Conservation (phyloP, 805 yeast genomes). For the Ogataea methanolica region DNA sequence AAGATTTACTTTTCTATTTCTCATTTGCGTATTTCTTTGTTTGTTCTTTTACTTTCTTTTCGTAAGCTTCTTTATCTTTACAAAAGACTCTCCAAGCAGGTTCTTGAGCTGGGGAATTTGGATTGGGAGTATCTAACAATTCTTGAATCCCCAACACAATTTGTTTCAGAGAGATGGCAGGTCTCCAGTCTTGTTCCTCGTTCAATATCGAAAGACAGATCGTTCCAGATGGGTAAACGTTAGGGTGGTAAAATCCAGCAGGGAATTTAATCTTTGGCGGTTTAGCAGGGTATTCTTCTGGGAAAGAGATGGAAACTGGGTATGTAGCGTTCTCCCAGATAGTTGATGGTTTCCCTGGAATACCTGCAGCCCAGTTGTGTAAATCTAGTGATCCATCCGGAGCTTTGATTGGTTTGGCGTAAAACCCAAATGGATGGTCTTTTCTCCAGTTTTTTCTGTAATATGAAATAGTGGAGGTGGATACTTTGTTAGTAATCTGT, state of each 20-base stretch:
- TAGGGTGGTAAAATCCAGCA: conserved; percentile 90
- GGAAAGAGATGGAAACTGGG: conserved; percentile 77
- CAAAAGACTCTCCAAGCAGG: conserved; percentile 90
- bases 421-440: conserved; percentile 97
- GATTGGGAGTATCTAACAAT: conserved; percentile 83
- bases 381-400: conserved; percentile 81
- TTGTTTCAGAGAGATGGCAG: conserved; percentile 89
- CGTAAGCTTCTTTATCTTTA: conserved; percentile 64
- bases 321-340: conserved; percentile 88
- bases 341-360: conserved; percentile 88
- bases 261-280: conserved; percentile 95
- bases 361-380: conserved; percentile 89
- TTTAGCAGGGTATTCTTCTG: conserved; percentile 91
- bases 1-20: conserved; percentile 4
- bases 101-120: conserved; percentile 95
- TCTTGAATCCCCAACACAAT: conserved; percentile 91
- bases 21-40: conserved; percentile 60
- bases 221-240: conserved; percentile 96
- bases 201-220: conserved; percentile 88
- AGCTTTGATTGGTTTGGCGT: conserved; percentile 81
- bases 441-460: conserved; percentile 92
- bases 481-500: neutral
- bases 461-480: neutral
- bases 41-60: conserved; percentile 75
- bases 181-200: conserved; percentile 97